Evolutionary conservation across 169 alveolate species (phyloP).

Genomic region (Plasmodium falciparum): DNA sequence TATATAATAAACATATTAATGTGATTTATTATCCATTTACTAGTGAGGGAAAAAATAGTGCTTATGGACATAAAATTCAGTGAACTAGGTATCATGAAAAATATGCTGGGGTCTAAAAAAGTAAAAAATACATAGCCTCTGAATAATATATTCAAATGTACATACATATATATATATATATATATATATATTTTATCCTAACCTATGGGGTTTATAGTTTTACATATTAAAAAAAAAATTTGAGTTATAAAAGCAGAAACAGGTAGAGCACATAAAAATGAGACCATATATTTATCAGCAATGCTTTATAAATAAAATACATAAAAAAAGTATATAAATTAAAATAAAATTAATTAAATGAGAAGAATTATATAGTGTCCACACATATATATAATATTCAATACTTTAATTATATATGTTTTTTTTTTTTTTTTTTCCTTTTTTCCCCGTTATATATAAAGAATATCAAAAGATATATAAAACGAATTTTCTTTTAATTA

Average conservation of each 20-base stretch:
- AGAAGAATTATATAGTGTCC: too few species aligned
- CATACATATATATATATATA: slow-evolving; percentile 6
- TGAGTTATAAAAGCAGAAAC: slow-evolving; percentile 41
- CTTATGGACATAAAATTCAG: slow-evolving; percentile 45
- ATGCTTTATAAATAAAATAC: slow-evolving; percentile 3
- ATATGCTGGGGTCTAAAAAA: slow-evolving; percentile 37
- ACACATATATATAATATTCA: too few species aligned
- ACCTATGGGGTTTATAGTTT: slow-evolving; percentile 72
- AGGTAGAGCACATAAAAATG: slow-evolving; percentile 40
- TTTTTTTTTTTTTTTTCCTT: too few species aligned
- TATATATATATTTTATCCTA: not conserved
- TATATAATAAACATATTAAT: not conserved
- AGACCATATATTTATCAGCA: slow-evolving; percentile 38
- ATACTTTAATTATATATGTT: too few species aligned
- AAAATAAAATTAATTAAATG: too few species aligned
- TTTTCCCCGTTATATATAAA: too few species aligned
- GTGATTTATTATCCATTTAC: slow-evolving; percentile 2
- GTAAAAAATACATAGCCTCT: not conserved
- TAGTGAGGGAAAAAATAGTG: slow-evolving; percentile 53
- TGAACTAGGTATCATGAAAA: slow-evolving; percentile 69
- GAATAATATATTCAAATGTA: not conserved
- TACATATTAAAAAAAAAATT: slow-evolving; percentile 16
- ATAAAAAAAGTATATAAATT: not conserved
- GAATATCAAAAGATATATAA: too few species aligned
- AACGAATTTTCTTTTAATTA: too few species aligned